Evolutionary conservation across 2,329 filamentous ascomycete species (phyloP), one percentile per base, ranked within the genome.

Genomic region (Hymenoscyphus occultus): DNA sequence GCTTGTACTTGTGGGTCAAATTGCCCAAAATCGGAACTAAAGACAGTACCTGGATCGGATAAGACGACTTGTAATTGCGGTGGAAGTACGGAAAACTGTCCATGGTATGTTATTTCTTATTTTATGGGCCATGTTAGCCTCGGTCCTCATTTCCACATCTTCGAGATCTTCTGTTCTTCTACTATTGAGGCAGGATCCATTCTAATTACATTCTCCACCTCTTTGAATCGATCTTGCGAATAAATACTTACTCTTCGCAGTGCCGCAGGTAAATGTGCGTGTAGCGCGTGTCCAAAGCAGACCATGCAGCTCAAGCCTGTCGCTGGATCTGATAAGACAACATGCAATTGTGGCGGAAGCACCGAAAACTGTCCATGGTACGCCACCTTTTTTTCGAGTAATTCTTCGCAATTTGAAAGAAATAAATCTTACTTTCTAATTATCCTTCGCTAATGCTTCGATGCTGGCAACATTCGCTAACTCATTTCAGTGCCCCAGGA

Each of bases 221-320:
- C 28, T 28, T 28, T 2, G 2, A 28, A 28, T 28, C 28, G 28
- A 28, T 28, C 3, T 28, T 28, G 28, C 28, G 28, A 28, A 3
- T 3, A 28, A 28, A 19, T 1, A 13, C 45, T 51, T 22, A 51
- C 6, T 51, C 22, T 3, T 51, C 4, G 9, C 19, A 22, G 78
- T 67, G 73, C 69, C 40, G 70, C 74, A 19, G 77, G 76, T 39
- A 71, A 73, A 59, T 78, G 75, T 69, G 75, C 72, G 39, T 62
- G 79, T 69, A 75, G 42, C 79, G 76, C 77, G 59, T 81, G 80
- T 70, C 76, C 75, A 57, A 82, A 80, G 77, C 77, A 78, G 68
- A 71, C 59, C 7, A 76, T 13, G 77, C 69, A 59, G 68, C 71
- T 61, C 65, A 63, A 3, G 71, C 76, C 59, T 39, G 78, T 73